Evolutionary conservation across 2,329 filamentous ascomycete species (phyloP).

Genomic region (Claviceps digitariae): DNA sequence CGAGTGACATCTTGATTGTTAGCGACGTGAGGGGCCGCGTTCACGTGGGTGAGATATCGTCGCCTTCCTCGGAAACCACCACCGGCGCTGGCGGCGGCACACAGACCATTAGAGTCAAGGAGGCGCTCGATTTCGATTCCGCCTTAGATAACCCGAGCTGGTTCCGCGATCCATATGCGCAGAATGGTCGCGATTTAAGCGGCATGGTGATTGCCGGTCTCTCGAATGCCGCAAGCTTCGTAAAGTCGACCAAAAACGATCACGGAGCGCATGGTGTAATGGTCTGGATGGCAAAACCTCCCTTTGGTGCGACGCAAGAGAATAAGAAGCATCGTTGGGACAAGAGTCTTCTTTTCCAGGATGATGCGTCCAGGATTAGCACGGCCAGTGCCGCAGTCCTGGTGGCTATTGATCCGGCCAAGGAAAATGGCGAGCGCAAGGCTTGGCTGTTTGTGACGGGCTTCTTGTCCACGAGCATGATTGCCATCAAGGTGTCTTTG

Average conservation of each 20-base stretch:
- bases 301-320: not conserved
- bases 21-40: constrained; percentile 32
- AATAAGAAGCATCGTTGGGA: constrained; percentile 20
- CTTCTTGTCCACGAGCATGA: constrained; percentile 32
- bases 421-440: constrained; percentile 28
- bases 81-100: constrained; percentile 7
- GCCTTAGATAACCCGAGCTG: constrained; percentile 44
- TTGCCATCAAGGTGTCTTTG: constrained; percentile 40
- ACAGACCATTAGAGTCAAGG: constrained; percentile 18
- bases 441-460: constrained; percentile 47
- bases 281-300: constrained; percentile 27
- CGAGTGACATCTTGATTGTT: constrained; percentile 27
- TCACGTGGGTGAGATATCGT: constrained; percentile 24
- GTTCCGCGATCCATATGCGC: constrained; percentile 39
- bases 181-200: constrained; percentile 30
- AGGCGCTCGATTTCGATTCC: constrained; percentile 29
- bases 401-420: constrained; percentile 34
- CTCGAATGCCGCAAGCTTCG: constrained; percentile 24
- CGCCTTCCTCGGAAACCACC: not conserved
- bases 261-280: constrained; percentile 27
- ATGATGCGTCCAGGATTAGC: constrained; percentile 38
- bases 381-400: constrained; percentile 37
- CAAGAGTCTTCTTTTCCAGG: constrained; percentile 39
- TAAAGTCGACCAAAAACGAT: constrained; percentile 15
- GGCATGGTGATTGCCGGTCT: constrained; percentile 40